Conservation (phyloP, 345 rosid species). For the Citrus inodora region DNA sequence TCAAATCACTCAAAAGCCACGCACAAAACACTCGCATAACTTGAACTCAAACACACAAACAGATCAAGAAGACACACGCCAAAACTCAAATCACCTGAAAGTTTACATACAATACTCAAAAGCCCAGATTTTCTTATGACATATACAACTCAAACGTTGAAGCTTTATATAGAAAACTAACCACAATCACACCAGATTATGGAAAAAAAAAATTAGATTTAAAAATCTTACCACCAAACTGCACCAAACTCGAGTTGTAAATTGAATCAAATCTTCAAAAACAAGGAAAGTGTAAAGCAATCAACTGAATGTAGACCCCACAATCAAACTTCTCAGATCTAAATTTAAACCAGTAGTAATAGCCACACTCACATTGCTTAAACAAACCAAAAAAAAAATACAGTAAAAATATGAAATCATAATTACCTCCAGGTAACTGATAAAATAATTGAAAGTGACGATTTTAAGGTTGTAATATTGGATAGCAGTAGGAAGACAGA, state of each 20-base stretch:
- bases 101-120: background rate
- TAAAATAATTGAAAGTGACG: background rate
- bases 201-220: background rate
- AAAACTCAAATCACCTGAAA: constrained; percentile 1
- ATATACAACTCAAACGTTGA: constrained; percentile 1
- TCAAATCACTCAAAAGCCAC: constrained; percentile 12
- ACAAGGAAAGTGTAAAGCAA: constrained; percentile 22
- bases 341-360: constrained; percentile 13
- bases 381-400: background rate
- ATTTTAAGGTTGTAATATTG: background rate
- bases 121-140: constrained; percentile 1
- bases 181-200: background rate
- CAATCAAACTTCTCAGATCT: constrained; percentile 30
- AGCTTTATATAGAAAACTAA: constrained; percentile 27
- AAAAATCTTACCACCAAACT: constrained; percentile 21
- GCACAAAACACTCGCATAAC: background rate
- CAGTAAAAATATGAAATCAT: background rate
- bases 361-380: background rate
- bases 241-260: constrained; percentile 24
- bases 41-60: background rate
- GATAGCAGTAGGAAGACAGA: background rate
- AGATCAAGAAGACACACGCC: background rate
- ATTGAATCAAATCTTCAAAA: constrained; percentile 23
- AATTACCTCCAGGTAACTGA: background rate
- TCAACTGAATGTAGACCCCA: constrained; percentile 23